These are phyloP conservation scores for Beta vulgaris DNA, from an alignment of 148 eudicot species.

Conservation along the genomic window DNA sequence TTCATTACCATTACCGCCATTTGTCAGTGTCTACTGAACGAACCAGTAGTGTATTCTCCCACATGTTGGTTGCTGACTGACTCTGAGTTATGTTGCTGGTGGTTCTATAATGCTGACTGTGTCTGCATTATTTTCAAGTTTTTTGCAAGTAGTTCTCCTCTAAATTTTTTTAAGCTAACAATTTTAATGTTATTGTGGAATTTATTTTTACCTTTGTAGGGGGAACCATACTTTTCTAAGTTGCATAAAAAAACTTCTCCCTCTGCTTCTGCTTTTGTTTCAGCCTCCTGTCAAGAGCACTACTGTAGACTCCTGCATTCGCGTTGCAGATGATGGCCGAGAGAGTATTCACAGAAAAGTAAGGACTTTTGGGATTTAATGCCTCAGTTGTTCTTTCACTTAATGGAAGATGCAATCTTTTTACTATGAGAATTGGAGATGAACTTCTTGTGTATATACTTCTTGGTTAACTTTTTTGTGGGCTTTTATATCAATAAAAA, in stretches of 20 bases:
- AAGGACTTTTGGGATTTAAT: background rate
- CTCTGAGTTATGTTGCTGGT: background rate
- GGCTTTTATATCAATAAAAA: background rate
- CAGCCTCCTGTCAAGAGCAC: conserved; percentile 60
- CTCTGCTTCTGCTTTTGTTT: conserved; percentile 7
- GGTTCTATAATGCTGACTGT: background rate
- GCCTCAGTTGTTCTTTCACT: too few species aligned
- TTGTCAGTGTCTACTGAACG: too few species aligned
- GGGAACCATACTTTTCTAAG: background rate
- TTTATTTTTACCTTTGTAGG: background rate
- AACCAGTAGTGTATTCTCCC: too few species aligned
- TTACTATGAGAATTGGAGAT: background rate
- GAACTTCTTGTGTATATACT: background rate
- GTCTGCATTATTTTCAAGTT: background rate
- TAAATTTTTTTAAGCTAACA: background rate
- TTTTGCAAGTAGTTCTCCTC: background rate
- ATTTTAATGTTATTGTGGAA: background rate
- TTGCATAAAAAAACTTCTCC: conserved; percentile 2
- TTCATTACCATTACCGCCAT: too few species aligned
- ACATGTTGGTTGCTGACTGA: background rate
- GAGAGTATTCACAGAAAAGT: conserved; percentile 63
- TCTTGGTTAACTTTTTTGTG: background rate
- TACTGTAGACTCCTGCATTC: conserved; percentile 56
- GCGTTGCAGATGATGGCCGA: conserved; percentile 55
- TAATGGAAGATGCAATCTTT: too few species aligned